Evolutionary conservation across 2,329 filamentous ascomycete species (phyloP).

Genomic region (Macrophomina pseudophaseolina): DNA sequence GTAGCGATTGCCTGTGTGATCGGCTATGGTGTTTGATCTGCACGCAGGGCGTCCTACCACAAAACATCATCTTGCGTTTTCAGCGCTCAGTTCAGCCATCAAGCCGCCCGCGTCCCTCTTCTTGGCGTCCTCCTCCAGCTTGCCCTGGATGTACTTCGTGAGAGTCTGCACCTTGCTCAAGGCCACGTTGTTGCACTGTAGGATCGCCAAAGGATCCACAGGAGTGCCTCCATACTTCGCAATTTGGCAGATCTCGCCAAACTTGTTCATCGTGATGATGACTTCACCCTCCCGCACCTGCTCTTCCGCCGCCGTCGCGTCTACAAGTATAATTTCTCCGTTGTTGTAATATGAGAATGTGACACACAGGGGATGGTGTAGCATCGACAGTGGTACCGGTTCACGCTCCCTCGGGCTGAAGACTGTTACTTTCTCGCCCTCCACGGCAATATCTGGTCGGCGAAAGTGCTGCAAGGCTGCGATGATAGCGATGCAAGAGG

Average conservation of each 20-base stretch:
- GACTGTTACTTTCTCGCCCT: slow-evolving; percentile 82
- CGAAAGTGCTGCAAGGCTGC: slow-evolving; percentile 90
- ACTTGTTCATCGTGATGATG: slow-evolving; percentile 84
- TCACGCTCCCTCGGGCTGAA: slow-evolving; percentile 86
- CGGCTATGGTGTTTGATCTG: neutral
- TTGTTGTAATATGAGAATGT: slow-evolving; percentile 86
- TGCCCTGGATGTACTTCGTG: slow-evolving; percentile 72
- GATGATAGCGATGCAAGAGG: slow-evolving; percentile 83
- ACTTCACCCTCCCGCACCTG: slow-evolving; percentile 74
- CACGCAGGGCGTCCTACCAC: neutral
- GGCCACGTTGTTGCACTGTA: slow-evolving; percentile 77
- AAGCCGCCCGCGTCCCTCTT: slow-evolving; percentile 78
- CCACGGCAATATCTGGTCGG: slow-evolving; percentile 84
- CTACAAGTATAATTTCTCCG: slow-evolving; percentile 73
- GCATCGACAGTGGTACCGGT: slow-evolving; percentile 85
- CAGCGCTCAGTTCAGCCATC: slow-evolving; percentile 78
- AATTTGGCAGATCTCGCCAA: slow-evolving; percentile 89
- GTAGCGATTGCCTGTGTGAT: neutral
- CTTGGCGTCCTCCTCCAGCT: slow-evolving; percentile 77
- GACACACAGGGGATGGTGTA: slow-evolving; percentile 90
- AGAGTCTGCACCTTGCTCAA: slow-evolving; percentile 81
- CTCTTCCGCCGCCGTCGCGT: slow-evolving; percentile 76
- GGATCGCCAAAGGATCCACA: slow-evolving; percentile 76
- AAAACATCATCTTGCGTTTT: slow-evolving; percentile 77
- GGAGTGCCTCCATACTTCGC: slow-evolving; percentile 86